Conservation (phyloP, 78 protist genomes). For the Dictyostelium firmibasis region DNA sequence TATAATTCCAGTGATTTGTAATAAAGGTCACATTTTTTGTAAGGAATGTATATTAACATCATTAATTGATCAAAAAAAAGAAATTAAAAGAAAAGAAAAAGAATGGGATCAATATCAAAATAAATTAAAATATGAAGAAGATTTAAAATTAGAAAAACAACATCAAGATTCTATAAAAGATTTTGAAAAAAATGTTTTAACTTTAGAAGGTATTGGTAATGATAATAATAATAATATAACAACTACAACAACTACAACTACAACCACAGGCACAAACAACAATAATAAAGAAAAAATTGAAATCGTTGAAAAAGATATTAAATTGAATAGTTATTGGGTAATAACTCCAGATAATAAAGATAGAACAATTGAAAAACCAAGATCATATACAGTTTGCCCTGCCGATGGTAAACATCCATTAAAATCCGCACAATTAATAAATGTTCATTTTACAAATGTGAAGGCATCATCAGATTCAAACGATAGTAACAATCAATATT, state of each 20-base stretch:
- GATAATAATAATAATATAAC: neutral
- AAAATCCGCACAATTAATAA: constrained; percentile 29
- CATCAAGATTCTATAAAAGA: constrained; percentile 5
- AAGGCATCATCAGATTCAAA: neutral
- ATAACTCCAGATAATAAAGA: constrained; percentile 6
- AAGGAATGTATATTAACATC: constrained; percentile 56
- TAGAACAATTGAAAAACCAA: constrained; percentile 19
- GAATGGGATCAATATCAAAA: constrained; percentile 12
- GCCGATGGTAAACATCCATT: constrained; percentile 22
- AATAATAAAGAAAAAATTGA: neutral
- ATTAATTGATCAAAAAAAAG: constrained; percentile 38
- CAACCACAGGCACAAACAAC: neutral
- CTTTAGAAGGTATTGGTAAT: neutral
- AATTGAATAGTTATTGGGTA: constrained; percentile 30
- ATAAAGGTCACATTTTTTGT: constrained; percentile 54
- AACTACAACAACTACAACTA: neutral
- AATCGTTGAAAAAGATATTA: neutral
- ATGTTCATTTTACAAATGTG: constrained; percentile 1
- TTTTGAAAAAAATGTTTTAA: constrained; percentile 26
- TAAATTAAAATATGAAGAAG: neutral
- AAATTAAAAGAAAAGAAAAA: constrained; percentile 20
- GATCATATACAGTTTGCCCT: constrained; percentile 29
- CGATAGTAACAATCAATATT: neutral
- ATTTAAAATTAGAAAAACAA: neutral
- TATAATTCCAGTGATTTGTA: neutral